Conservation (phyloP, 2,329 filamentous ascomycete species). For the Ilyonectria mors-panacis region DNA sequence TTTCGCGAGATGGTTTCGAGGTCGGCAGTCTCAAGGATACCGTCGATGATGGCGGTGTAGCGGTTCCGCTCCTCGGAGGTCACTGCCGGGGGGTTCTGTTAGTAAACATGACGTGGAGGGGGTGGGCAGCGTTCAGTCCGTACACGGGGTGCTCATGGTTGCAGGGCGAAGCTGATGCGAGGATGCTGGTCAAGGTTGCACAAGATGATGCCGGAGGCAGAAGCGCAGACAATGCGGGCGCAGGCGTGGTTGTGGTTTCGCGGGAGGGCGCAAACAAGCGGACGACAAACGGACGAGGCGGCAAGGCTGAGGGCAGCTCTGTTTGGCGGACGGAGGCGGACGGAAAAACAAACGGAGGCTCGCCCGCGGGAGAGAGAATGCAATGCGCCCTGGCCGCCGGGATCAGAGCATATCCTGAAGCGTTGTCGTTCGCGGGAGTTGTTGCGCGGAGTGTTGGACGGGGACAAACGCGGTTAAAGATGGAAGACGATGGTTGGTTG, state of each 20-base stretch:
- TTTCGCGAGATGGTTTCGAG: constrained; percentile 76
- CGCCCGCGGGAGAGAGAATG: constrained; percentile 2
- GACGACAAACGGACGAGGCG: constrained; percentile 14
- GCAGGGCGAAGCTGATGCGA: constrained; percentile 15
- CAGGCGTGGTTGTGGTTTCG: constrained; percentile 30
- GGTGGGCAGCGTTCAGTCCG: constrained; percentile 22
- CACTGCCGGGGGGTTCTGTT: constrained; percentile 56
- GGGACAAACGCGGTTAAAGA: constrained; percentile 43
- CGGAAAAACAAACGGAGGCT: neutral
- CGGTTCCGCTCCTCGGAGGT: constrained; percentile 63
- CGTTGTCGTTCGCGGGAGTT: constrained; percentile 18
- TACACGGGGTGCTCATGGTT: constrained; percentile 49
- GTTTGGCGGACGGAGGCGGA: neutral
- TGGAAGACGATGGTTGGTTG: constrained; percentile 44
- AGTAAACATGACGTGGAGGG: constrained; percentile 18
- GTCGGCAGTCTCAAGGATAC: constrained; percentile 70
- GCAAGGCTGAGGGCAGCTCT: constrained; percentile 19
- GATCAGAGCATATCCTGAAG: constrained; percentile 25
- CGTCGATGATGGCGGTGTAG: constrained; percentile 73
- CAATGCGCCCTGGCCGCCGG: constrained; percentile 18
- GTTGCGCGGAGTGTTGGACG: constrained; percentile 10
- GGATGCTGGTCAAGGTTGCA: constrained; percentile 29
- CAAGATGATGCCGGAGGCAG: constrained; percentile 11
- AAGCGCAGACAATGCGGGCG: constrained; percentile 19
- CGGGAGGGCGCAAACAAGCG: constrained; percentile 25